Percentiles rank a stretch among this genome's conserved stretches.
phyloP scores from a whole-genome alignment of 805 yeast genomes.

The Ogataea wickerhamii region DNA sequence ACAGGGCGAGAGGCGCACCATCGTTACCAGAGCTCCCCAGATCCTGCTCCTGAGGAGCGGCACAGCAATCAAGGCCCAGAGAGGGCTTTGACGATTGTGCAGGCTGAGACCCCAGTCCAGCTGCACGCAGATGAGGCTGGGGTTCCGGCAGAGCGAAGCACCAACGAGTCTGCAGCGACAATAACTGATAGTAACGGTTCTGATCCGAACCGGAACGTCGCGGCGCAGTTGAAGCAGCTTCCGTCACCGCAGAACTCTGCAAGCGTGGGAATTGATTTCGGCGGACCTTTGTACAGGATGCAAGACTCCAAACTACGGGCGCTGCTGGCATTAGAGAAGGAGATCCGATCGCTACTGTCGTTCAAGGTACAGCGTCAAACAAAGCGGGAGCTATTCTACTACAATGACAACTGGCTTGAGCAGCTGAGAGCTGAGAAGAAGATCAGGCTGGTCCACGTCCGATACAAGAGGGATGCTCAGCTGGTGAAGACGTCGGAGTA shows the following conservation, averaged over 20 bases:
- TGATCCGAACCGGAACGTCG: no score
- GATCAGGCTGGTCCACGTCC: slow-evolving; percentile 4
- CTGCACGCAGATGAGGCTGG: no score
- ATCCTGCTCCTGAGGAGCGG: no score
- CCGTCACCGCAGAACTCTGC: not conserved
- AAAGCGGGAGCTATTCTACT: slow-evolving; percentile 1
- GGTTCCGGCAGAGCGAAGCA: no score
- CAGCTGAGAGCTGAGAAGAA: slow-evolving; percentile 1
- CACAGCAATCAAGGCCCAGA: no score
- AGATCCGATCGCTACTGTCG: not conserved
- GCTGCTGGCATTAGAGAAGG: not conserved
- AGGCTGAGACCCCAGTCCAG: no score
- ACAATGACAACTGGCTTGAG: slow-evolving; percentile 9
- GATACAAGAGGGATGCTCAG: slow-evolving; percentile 1
- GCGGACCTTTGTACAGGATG: not conserved
- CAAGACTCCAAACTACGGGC: not conserved
- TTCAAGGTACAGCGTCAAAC: not conserved
- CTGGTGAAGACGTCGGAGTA: not conserved
- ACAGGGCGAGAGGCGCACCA: no score
- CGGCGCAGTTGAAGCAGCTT: no score
- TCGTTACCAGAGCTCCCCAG: no score
- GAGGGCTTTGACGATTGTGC: no score
- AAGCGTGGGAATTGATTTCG: not conserved
- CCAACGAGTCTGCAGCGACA: no score
- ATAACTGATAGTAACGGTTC: no score